These are phyloP conservation scores for Carex scoparia DNA, from an alignment of 176 grass and related monocot genomes.

Conservation along the genomic window DNA sequence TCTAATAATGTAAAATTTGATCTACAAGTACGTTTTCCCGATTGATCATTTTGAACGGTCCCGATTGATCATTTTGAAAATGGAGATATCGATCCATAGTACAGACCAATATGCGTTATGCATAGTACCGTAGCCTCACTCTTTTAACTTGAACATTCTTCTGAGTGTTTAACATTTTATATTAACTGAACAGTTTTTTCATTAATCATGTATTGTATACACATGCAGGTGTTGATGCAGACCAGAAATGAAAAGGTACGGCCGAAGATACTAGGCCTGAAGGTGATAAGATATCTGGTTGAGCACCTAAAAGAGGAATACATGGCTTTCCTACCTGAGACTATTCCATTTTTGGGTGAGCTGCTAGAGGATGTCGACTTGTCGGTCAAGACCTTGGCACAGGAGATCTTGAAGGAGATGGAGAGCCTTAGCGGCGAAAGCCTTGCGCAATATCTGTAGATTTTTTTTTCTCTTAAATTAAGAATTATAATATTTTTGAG, in stretches of 20 bases:
- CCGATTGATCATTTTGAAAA: too few relatives aligned
- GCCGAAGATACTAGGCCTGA: slow-evolving; percentile 71
- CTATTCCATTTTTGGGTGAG: slow-evolving; percentile 68
- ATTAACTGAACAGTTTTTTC: neutral
- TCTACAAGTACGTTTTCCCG: too few relatives aligned
- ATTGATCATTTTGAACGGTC: too few relatives aligned
- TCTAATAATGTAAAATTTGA: too few relatives aligned
- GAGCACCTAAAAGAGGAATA: slow-evolving; percentile 89
- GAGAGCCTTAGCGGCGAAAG: slow-evolving; percentile 67
- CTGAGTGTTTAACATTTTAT: neutral
- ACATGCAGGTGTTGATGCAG: slow-evolving; percentile 74
- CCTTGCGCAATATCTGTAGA: slow-evolving; percentile 62
- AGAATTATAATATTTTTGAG: neutral
- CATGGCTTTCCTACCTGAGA: slow-evolving; percentile 62
- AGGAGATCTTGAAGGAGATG: slow-evolving; percentile 76
- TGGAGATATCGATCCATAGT: too few relatives aligned
- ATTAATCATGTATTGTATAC: neutral
- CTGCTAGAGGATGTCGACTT: slow-evolving; percentile 79
- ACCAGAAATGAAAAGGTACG: slow-evolving; percentile 67
- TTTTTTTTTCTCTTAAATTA: neutral
- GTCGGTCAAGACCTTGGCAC: slow-evolving; percentile 61
- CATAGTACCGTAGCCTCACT: too few relatives aligned
- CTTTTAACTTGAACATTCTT: neutral
- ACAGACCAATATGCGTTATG: too few relatives aligned
- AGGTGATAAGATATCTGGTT: slow-evolving; percentile 73